Base-by-base conservation (phyloP, 2,329 filamentous ascomycete genomes). In the Lizonia empirigonia region DNA sequence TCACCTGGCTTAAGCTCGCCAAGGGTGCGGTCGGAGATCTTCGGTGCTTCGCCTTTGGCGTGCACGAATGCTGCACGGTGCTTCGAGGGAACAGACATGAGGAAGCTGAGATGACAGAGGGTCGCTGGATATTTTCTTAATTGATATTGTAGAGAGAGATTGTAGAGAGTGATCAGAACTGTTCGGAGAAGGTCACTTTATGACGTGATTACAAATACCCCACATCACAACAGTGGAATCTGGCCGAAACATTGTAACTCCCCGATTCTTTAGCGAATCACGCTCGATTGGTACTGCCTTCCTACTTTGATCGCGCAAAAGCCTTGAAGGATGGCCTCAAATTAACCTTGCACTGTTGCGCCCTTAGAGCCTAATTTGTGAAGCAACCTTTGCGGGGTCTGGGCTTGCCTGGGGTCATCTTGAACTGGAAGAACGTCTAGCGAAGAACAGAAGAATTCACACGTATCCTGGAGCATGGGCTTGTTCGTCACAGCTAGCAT, bases 1-100 rank as follows among this genome's bases (percentile, higher is more conserved):
- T 82, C 78, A 23, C 59, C 62, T 15, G 76, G 75, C 0, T 78
- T 77, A 33, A 79, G 76, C 7, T 74, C 74, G 4, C 77, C 78
- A 0, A 78, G 81, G 1, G 65, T 54, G 3, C 77, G 76, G 10
- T 64, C 20, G 47, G 68, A 30, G 12, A 44, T 44, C 7, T 50
- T 37, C 2, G 39, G 46, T 7, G 38, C 46, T 27, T 44, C 33
- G 34, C 46, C 46, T 29, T 44, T 33, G 39, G 19, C 39, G 22
- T 44, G 33, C 1, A 50, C 10, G 27, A 20, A 50, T 4, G 46
- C 34, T 7, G 39, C 46, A 13, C 39, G 33, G 27, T 50, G 39
- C 16, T 24, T 44, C 9, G 46, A 29, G 13, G 45, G 45, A 13
- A 41, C 13, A 7, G 36, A 20, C 45, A 48, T 48, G 23, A n/a